Base-by-base conservation (phyloP, 306 rosid genomes). In the Oxytropis ochrocephala region DNA sequence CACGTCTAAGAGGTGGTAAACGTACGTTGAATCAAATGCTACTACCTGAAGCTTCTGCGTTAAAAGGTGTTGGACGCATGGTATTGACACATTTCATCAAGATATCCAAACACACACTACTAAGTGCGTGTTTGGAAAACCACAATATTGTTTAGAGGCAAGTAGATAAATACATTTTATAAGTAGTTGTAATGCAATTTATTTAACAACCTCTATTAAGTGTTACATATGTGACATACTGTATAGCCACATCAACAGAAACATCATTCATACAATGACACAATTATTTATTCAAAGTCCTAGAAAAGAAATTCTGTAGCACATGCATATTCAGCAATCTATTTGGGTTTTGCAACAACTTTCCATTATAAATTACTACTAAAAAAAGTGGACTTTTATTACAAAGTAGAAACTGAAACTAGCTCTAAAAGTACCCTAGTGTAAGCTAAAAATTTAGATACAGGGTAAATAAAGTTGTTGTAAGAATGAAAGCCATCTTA, bases 401-500 rank as follows among this genome's bases (percentile, higher is more conserved):
- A 55, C 74, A n/a, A 54, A n/a, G 21, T 56, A 53, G 69, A 67
- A 79, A 29, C 48, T 59, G 77, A 72, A 69, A 63, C 79, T 78
- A 60, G 77, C 42, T 60, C 75, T 58, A 30, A 64, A 59, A 48
- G 58, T 67, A 75, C 64, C 80, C 79, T 64, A 78, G 36, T 65
- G 29, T 53, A 54, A 44, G 81, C 67, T 65, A 57, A 74, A 77
- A 80, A 80, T 76, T 70, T 65, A 57, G 74, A 77, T 82, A 82
- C 78, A 79, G 61, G 76, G 67, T 24, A 66, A 50, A 75, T n/a
- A n/a, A n/a, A n/a, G n/a, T n/a, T n/a, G 66, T 61, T 42, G 41
- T 54, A 50, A 72, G 65, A 77, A 58, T 78, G 83, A 76, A 72
- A 58, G 69, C 75, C 54, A 66, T 73, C 58, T 87, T 85, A 85